Base-by-base conservation (phyloP, 345 rosid genomes). In the Rhodamnia rubescens region DNA sequence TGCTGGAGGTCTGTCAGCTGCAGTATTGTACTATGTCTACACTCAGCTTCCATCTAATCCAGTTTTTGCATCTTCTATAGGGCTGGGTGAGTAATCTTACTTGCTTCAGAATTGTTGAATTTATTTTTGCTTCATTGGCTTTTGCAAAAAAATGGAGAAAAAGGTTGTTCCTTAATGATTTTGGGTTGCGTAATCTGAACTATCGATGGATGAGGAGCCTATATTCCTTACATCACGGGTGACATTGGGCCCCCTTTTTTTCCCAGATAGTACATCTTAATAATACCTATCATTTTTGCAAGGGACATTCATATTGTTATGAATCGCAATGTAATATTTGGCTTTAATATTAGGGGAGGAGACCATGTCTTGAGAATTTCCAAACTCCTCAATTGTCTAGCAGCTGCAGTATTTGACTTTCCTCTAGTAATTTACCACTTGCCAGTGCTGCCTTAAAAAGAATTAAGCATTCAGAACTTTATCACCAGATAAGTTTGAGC, bases 1-100 rank as follows among this genome's bases (percentile, higher is more conserved):
- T 22, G 94, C 98, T 3, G 99, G 98, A 86, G 99, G 98, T 83
- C 44, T 93, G 51, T 93, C 98, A 15, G 95, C 98, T 6, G 90
- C 94, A 2, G 42, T 90, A 83, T 90, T 97, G 82, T 94, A 86
- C 89, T 97, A 92, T 88, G 98, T 97, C 51, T 88, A 88, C 84
- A 92, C 90, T 1, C 91, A 91, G 94, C 98, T 97, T 88, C 98
- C 98, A 0, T 50, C 87, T n/a, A 92, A 91, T 86, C 98, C 98
- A 18, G 92, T 91, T 64, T 87, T 93, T 85, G 98, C 99, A 27
- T 94, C 98, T 1, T 89, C 98, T 29, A 80, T 97, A 8, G 98
- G 98, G 51, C 93, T 97, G 86, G 98, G 99, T 97, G 90, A 92
- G 92, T 64, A 6, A 64, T 53, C 42, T 82, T 36, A n/a, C 83